Evolutionary conservation across 805 yeast genomes (phyloP).

Genomic region (Metschnikowia kunwiensis): DNA sequence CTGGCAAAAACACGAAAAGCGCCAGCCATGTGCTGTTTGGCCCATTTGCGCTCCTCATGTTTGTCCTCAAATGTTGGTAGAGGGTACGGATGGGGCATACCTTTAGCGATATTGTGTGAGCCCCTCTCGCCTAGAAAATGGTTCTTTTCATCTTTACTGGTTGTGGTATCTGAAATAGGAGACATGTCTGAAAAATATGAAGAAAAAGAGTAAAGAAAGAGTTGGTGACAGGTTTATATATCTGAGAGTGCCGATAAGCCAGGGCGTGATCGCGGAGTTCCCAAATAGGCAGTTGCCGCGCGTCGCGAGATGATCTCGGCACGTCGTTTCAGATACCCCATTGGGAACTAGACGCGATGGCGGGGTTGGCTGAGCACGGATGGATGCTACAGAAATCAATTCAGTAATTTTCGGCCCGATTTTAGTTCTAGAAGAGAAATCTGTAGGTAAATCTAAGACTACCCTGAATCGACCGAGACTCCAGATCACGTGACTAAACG

Average conservation of each 20-base stretch:
- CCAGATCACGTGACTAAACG: neutral
- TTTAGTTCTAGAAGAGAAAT: too few species aligned
- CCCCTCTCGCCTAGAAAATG: constrained; percentile 39
- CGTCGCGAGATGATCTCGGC: neutral
- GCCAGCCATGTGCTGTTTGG: constrained; percentile 74
- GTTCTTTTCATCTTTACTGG: constrained; percentile 33
- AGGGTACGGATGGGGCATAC: constrained; percentile 49
- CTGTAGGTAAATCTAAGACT: neutral
- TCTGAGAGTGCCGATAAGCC: neutral
- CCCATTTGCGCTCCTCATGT: constrained; percentile 50
- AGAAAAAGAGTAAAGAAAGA: too few species aligned
- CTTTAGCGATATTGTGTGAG: constrained; percentile 58
- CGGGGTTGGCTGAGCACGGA: neutral
- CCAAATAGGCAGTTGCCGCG: constrained; percentile 5
- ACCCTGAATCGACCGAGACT: neutral
- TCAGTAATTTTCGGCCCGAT: neutral
- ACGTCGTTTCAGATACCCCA: neutral
- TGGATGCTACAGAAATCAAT: neutral
- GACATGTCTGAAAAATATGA: neutral
- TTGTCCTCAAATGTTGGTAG: constrained; percentile 51
- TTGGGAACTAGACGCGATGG: neutral
- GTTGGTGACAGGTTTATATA: neutral
- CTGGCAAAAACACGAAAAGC: constrained; percentile 83
- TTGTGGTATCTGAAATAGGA: neutral
- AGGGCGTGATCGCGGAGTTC: neutral